Evolutionary conservation across 306 rosid species (phyloP), one percentile per base, ranked within the genome.

Genomic region (Prunus dulcis): DNA sequence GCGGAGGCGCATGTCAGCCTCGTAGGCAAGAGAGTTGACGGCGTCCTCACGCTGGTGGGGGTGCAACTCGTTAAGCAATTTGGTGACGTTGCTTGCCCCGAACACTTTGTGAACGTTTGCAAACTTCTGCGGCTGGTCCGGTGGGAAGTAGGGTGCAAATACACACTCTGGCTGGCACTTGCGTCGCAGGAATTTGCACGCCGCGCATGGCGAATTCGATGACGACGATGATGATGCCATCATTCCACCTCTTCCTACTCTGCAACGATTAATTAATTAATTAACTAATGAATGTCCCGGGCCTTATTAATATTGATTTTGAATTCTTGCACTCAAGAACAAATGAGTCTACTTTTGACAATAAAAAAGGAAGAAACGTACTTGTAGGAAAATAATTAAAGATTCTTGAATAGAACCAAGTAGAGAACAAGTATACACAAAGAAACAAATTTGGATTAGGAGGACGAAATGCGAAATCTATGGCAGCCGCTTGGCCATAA

Each of bases 1-100:
- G 0, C 98, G 97, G 67, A 94, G 97, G 14, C 98, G 85, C 98
- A 92, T 94, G 56, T 94, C 98, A 0, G 97, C 97, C 78, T 94
- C 97, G 65, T 92, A 94, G n/a, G 98, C 98, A 0, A 94, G 95
- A 13, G 98, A 94, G 74, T 94, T 94, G 6, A 92, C 97, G 1
- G 98, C 97, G 41, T 94, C 98, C 81, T 94, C 98, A 1, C 96
- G 85, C 83, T 95, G 97, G 79, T 92, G 93, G 23, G 97, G 98
- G 85, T 86, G 97, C 75, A 95, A 77, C 72, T 95, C 97, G 38
- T 95, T 95, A 61, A 95, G 93, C 9, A 95, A 92, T 75, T 95
- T 95, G 0, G 96, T 90, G 19, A 95, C 97, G 67, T 95, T 95
- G 76, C 98, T 95, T 1, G 98, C 97, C 1, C 98, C 98, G 34